These are phyloP conservation scores for Pseudogymnoascus sp. DNA, from an alignment of 2,329 filamentous ascomycete genomes.

Conservation along the genomic window DNA sequence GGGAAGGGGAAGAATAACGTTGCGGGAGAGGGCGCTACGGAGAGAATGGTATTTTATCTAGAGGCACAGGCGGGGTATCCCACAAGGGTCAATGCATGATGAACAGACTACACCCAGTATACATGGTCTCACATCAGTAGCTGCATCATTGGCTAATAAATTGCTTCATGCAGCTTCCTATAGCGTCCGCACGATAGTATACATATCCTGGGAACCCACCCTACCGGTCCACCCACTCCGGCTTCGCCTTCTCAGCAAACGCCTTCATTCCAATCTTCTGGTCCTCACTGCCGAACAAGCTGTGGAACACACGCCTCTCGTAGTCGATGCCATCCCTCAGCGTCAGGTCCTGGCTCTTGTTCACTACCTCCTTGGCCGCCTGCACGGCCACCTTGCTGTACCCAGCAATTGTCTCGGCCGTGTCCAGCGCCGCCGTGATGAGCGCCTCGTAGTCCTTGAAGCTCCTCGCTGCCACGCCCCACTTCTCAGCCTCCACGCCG, in stretches of 20 bases:
- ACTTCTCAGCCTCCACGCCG: constrained; percentile 75
- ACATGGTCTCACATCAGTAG: background rate
- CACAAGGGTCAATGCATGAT: background rate
- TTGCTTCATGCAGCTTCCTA: background rate
- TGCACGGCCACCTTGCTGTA: constrained; percentile 82
- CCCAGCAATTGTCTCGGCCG: constrained; percentile 80
- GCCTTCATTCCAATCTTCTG: constrained; percentile 97
- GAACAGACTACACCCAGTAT: background rate
- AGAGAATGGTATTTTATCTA: too few relatives aligned
- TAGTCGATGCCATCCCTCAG: constrained; percentile 88
- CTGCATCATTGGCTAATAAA: background rate
- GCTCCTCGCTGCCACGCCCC: constrained; percentile 79
- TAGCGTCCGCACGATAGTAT: background rate
- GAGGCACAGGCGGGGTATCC: background rate
- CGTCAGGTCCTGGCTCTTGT: constrained; percentile 91
- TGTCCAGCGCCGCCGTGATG: constrained; percentile 70
- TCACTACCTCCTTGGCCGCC: constrained; percentile 95
- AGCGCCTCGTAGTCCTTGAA: constrained; percentile 75
- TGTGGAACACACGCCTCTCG: constrained; percentile 88
- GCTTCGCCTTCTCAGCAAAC: constrained; percentile 89
- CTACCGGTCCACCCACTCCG: constrained; percentile 79
- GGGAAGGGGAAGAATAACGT: too few relatives aligned
- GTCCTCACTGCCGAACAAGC: constrained; percentile 85
- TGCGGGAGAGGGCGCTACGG: too few relatives aligned
- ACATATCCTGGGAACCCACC: background rate